phyloP scores from a whole-genome alignment of 371 early-diverging fungal species.

The Fennellomyces sp. region DNA sequence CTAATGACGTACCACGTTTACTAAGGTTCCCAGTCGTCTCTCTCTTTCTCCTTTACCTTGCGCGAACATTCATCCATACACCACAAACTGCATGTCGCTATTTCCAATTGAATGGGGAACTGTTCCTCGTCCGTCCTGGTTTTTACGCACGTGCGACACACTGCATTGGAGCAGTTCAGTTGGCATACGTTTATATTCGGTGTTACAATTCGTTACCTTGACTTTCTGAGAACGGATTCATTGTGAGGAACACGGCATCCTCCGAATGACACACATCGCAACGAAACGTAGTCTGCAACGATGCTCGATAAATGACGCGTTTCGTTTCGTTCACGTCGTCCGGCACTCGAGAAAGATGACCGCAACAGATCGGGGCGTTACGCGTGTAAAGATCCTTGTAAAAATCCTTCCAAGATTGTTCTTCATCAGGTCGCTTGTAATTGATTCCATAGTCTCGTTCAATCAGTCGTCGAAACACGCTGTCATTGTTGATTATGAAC shows the following conservation, averaged over 20 bases:
- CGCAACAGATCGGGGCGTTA: constrained; percentile 10
- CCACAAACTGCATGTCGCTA: constrained; percentile 21
- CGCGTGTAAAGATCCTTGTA: constrained; percentile 18
- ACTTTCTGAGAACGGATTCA: constrained; percentile 29
- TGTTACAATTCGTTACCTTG: not conserved
- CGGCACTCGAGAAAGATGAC: constrained; percentile 17
- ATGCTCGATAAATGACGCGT: constrained; percentile 23
- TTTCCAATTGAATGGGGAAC: constrained; percentile 27
- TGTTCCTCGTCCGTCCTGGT: constrained; percentile 10
- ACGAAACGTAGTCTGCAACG: not conserved
- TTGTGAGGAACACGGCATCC: constrained; percentile 23
- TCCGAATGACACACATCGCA: constrained; percentile 36
- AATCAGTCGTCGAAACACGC: constrained; percentile 27
- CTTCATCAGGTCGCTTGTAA: constrained; percentile 25
- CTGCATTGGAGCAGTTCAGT: constrained; percentile 15
- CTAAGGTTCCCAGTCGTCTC: too few species aligned
- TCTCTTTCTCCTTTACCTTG: constrained; percentile 16
- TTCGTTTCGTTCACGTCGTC: constrained; percentile 26
- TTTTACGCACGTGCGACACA: constrained; percentile 26
- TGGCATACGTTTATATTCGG: not conserved
- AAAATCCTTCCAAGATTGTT: constrained; percentile 25
- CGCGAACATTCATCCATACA: constrained; percentile 30
- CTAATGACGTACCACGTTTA: too few species aligned
- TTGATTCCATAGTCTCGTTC: constrained; percentile 37
- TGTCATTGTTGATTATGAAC: constrained; percentile 23